Conservation (phyloP, 1,139 yeast genomes). For the Geotrichum siamense region DNA sequence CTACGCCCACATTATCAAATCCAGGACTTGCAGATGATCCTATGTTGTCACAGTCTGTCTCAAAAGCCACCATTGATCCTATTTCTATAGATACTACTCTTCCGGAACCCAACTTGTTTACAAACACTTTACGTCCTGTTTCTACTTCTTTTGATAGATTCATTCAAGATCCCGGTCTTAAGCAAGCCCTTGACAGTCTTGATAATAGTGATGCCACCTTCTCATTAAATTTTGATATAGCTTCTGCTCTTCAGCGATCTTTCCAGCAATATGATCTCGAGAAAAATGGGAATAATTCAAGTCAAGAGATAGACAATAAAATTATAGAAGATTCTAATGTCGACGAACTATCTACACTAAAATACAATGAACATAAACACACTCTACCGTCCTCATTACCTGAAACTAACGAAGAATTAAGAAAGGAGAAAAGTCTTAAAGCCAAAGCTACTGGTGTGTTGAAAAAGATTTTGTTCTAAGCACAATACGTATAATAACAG, state of each 20-base stretch:
- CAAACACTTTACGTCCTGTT: too few relatives aligned
- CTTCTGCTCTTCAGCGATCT: constrained; percentile 15
- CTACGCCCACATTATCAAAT: too few relatives aligned
- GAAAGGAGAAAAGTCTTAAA: neutral
- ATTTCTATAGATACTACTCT: too few relatives aligned
- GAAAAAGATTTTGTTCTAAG: constrained; percentile 1
- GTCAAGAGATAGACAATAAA: neutral
- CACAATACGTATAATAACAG: too few relatives aligned
- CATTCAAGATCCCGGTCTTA: constrained; percentile 14
- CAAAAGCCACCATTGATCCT: too few relatives aligned
- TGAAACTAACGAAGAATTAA: neutral
- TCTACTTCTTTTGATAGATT: too few relatives aligned
- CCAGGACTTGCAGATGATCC: too few relatives aligned
- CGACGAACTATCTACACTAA: too few relatives aligned
- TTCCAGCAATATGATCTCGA: constrained; percentile 11
- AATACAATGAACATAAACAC: too few relatives aligned
- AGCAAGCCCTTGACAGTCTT: constrained; percentile 15
- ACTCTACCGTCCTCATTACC: neutral
- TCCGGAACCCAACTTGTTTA: too few relatives aligned
- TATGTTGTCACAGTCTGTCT: too few relatives aligned
- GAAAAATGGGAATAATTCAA: neutral
- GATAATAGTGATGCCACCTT: constrained; percentile 18
- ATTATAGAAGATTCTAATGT: too few relatives aligned
- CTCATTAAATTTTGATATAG: constrained; percentile 18
- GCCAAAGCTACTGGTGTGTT: neutral